Evolutionary conservation across 441 rosid genomes (phyloP), one percentile per base, ranked within the genome.

Genomic region (Gossypium davidsonii): DNA sequence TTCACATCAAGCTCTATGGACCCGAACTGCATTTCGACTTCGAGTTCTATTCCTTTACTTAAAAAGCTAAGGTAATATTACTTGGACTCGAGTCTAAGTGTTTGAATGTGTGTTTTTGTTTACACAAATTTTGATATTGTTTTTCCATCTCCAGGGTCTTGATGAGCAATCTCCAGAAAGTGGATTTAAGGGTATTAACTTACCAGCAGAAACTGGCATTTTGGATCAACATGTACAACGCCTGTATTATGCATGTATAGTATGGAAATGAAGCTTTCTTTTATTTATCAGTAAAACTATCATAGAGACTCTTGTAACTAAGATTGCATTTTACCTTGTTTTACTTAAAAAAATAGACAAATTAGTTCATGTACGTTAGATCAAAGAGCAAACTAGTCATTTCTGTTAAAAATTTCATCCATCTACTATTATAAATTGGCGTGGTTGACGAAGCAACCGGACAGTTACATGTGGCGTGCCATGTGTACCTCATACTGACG

Each of bases 161-260:
- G 28, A 86, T 90, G 90, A 82, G 77, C 76, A 88, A 85, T 82
- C 88, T 94, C 49, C 88, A 88, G 85, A 81, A 84, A 0, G 91
- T 88, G 74, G 93, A 94, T 44, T 77, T 90, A 77, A 78, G 81
- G 75, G 83, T 80, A 68, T 77, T 90, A 88, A 88, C 79, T 42
- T 72, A 70, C 70, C 96, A 83, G 68, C 98, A 94, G 79, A 94
- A 91, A 82, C 82, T 91, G 73, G 97, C 98, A 18, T 93, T 93
- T 81, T 93, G 98, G 97, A 87, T 93, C 92, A 93, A 93, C 90
- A 89, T 90, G 93, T 89, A 87, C 91, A 94, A 94, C 81, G 97
- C 98, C 79, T 94, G 97, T 78, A 77, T 91, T 79, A 94, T 91
- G 98, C 94, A 94, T 89, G 98, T 21, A 56, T 21, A 56, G 15